A percentile compares a stretch with the other conserved stretches of the same genome.
Evolutionary conservation across 495 filamentous ascomycete genomes (phyloP).

Genomic region (Talaromyces nanjingensis): DNA sequence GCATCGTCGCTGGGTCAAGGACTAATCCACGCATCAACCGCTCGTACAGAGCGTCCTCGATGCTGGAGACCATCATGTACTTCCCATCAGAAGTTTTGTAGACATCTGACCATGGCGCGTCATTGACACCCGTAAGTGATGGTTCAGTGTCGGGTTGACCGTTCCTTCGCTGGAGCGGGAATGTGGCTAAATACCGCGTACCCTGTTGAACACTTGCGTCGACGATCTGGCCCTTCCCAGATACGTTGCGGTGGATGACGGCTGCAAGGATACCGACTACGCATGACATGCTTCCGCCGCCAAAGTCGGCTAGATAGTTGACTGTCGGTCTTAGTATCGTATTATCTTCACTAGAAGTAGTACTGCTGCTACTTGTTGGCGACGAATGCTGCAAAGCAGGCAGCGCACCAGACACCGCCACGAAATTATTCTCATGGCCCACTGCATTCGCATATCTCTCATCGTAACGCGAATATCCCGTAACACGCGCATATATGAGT

Average conservation of each 20-base stretch:
- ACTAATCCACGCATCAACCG: slow-evolving; percentile 1
- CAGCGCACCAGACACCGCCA: slow-evolving; percentile 7
- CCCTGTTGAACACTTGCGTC: slow-evolving; percentile 9
- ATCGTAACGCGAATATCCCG: slow-evolving; percentile 2
- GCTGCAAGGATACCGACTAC: slow-evolving; percentile 5
- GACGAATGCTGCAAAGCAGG: slow-evolving; percentile 6
- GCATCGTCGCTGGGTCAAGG: not conserved
- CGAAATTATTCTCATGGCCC: slow-evolving; percentile 8
- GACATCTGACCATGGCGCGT: slow-evolving; percentile 2
- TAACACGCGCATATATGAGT: slow-evolving; percentile 7
- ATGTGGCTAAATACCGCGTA: slow-evolving; percentile 2
- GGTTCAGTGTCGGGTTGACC: slow-evolving; percentile 5
- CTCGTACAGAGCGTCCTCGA: slow-evolving; percentile 6
- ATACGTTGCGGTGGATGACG: not conserved
- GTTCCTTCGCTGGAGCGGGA: not conserved
- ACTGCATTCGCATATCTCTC: not conserved
- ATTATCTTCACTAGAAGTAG: not conserved
- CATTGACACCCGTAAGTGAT: not conserved
- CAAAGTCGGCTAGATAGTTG: slow-evolving; percentile 9
- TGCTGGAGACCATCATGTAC: slow-evolving; percentile 6
- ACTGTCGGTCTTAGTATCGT: slow-evolving; percentile 1
- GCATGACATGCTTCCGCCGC: slow-evolving; percentile 3
- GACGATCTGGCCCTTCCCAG: slow-evolving; percentile 7
- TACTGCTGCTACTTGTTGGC: not conserved
- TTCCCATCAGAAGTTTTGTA: slow-evolving; percentile 6